phyloP scores from a whole-genome alignment of 805 yeast genomes.

The Candida chilensis region DNA sequence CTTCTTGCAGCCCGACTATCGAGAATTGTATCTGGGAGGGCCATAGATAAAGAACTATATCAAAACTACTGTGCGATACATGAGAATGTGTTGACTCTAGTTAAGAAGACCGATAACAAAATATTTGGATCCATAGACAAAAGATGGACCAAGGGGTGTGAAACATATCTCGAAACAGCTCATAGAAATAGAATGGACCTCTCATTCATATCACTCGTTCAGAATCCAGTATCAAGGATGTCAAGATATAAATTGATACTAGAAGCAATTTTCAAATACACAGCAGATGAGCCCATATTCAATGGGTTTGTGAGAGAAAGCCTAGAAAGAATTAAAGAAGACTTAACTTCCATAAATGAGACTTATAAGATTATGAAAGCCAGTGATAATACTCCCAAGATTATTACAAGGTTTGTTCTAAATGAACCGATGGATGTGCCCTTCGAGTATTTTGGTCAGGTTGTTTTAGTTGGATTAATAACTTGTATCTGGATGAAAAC shows the following conservation, averaged over 20 bases:
- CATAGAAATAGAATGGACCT: constrained; percentile 19
- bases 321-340: constrained; percentile 2
- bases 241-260: constrained; percentile 18
- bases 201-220: constrained; percentile 21
- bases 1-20: background rate
- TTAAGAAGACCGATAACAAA: constrained; percentile 4
- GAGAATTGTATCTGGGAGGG: constrained; percentile 2
- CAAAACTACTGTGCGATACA: constrained; percentile 11
- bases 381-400: constrained; percentile 1
- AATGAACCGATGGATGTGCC: constrained; percentile 1
- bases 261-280: constrained; percentile 9
- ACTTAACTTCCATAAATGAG: constrained; percentile 7
- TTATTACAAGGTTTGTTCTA: constrained; percentile 8
- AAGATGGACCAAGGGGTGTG: constrained; percentile 17
- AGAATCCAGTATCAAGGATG: constrained; percentile 21
- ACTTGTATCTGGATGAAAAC: constrained; percentile 12
- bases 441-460: constrained; percentile 16
- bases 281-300: constrained; percentile 2
- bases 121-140: constrained; percentile 3
- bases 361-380: constrained; percentile 3
- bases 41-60: constrained; percentile 6
- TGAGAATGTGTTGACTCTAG: constrained; percentile 8
- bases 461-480: constrained; percentile 13
- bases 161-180: constrained; percentile 17
- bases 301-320: background rate